Conservation (phyloP, 768 basidiomycete genomes). For the Leccinum subgranulosum region DNA sequence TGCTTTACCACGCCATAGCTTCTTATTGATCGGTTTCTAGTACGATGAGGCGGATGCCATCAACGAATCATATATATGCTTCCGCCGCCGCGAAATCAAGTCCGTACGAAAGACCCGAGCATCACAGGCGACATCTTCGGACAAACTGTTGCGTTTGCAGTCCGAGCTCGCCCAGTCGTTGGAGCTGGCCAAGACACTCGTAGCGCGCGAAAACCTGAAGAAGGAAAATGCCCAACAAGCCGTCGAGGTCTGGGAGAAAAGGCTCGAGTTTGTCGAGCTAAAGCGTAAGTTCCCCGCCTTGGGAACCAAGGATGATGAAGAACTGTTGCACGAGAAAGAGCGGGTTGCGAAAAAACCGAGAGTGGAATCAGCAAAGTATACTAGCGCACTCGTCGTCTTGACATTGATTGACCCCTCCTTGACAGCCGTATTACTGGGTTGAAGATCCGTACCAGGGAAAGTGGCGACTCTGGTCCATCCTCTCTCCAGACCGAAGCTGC, state of each 20-base stretch:
- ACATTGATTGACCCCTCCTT: conserved; percentile 1
- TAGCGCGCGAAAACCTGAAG: conserved; percentile 76
- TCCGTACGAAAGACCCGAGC: conserved; percentile 92
- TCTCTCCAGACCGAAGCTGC: conserved; percentile 43
- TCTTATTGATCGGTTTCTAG: conserved; percentile 33
- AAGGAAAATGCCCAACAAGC: conserved; percentile 57
- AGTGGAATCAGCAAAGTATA: conserved; percentile 21
- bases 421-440: conserved; percentile 46
- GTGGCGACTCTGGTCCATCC: conserved; percentile 38
- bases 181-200: conserved; percentile 66
- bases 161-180: conserved; percentile 69
- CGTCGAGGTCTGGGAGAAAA: conserved; percentile 72
- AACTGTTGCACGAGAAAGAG: conserved; percentile 70
- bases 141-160: conserved; percentile 82
- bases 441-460: conserved; percentile 51
- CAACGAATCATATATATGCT: conserved; percentile 96
- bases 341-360: conserved; percentile 59
- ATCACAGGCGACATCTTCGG: conserved; percentile 84
- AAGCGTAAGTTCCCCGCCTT: conserved; percentile 70
- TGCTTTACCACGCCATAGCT: background rate
- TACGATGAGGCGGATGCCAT: conserved; percentile 86
- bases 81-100: conserved; percentile 93
- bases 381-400: background rate
- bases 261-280: conserved; percentile 70
- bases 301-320: conserved; percentile 66